Evolutionary conservation across 352 stramenopile species (phyloP), one percentile per base, ranked within the genome.

Genomic region (Phytophthora rubi): DNA sequence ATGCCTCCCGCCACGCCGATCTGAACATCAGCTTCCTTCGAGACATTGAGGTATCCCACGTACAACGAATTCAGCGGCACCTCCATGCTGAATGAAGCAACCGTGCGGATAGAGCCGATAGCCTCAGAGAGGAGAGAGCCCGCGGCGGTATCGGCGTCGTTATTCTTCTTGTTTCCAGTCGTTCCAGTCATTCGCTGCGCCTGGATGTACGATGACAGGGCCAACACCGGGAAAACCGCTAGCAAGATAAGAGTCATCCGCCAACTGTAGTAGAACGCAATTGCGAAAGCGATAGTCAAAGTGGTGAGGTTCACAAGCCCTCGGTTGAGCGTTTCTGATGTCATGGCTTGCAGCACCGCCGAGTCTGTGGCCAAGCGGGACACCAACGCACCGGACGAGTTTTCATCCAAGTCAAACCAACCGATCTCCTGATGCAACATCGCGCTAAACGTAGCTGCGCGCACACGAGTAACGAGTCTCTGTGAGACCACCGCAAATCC

Each of bases 381-480:
- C 7, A 88, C 75, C 33, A 97, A 70, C 21, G 88, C 86, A 37
- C 90, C 90, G 0, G 88, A 86, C 2, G 79, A 79, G 65, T 97
- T 93, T 30, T 89, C 71, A 18, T 89, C 74, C 47, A 77, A 59
- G 58, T 97, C 89, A 49, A 96, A 97, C 82, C 88, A 97, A 1
- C 83, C 88, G 42, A 95, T 73, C 44, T 97, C 87, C 42, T 95
- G 88, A 21, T 75, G 62, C 28, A 97, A 67, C 72, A 95, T 94
- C 21, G 81, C 74, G 32, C 61, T 76, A 49, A 92, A 92, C 6
- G 80, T 80, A 16, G 69, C 52, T n/a, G 75, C 47, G 0, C 85
- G 82, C 9, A 94, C 62, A n/a, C 86, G 82, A 60, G 71, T 75
- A 3, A 85, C 87, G 23, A 93, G 71, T 2, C 77, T 76, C 59